Conservation (phyloP, 1,284 basidiomycete genomes). For the Veloporphyrellus conicus region DNA sequence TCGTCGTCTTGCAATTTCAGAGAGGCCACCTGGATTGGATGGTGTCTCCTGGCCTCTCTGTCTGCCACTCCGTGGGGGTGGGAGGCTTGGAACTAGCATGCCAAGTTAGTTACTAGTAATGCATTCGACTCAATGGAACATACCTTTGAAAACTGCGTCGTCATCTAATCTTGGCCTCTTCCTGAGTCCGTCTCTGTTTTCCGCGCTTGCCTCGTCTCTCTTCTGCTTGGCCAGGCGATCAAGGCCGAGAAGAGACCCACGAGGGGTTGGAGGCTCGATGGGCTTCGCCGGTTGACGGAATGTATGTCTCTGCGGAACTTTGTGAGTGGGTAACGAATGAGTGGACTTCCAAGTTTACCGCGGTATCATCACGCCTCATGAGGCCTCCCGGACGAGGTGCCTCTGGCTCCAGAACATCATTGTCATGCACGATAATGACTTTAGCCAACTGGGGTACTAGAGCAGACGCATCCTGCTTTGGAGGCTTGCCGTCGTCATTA, state of each 20-base stretch:
- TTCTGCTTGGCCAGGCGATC: constrained; percentile 88
- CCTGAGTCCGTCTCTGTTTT: constrained; percentile 47
- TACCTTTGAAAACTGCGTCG: constrained; percentile 80
- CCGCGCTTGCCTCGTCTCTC: constrained; percentile 52
- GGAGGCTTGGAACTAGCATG: constrained; percentile 66
- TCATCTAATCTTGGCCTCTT: constrained; percentile 68
- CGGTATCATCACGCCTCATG: constrained; percentile 58
- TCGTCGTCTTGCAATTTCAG: constrained; percentile 63
- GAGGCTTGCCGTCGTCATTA: constrained; percentile 59
- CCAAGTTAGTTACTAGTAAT: background rate
- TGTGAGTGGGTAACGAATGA: background rate
- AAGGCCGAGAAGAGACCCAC: constrained; percentile 76
- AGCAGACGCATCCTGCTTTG: constrained; percentile 59
- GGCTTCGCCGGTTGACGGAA: constrained; percentile 72
- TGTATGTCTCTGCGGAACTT: constrained; percentile 51
- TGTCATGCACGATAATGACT: constrained; percentile 76
- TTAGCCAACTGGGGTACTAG: constrained; percentile 53
- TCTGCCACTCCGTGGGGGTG: constrained; percentile 55
- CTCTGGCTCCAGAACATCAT: constrained; percentile 79
- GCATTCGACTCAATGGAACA: constrained; percentile 12
- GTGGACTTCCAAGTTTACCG: constrained; percentile 46
- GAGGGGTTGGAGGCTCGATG: constrained; percentile 67
- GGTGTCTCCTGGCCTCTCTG: constrained; percentile 86
- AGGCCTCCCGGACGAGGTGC: constrained; percentile 73
- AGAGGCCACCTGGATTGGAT: constrained; percentile 87